Percentiles rank a stretch among this genome's conserved stretches.
Conservation (phyloP, 2,329 filamentous ascomycete genomes). For the Botrytis squamosa region DNA sequence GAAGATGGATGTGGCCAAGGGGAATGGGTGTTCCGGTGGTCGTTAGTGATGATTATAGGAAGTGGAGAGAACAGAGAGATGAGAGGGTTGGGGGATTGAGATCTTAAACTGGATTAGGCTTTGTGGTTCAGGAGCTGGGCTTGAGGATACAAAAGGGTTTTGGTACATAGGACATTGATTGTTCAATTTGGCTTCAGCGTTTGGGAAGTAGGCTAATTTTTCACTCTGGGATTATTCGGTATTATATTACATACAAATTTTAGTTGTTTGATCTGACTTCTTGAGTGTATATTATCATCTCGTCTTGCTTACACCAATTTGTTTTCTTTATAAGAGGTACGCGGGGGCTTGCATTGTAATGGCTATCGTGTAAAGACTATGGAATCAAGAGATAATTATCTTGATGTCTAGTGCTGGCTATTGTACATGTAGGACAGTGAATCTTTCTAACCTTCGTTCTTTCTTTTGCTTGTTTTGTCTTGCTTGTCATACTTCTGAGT, state of each 20-base stretch:
- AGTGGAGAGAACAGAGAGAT: conserved; percentile 14
- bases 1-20: conserved; percentile 10
- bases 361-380: too few species aligned
- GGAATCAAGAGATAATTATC: too few species aligned
- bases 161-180: not conserved
- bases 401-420: not conserved
- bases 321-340: not conserved
- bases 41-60: conserved; percentile 10
- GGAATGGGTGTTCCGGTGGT: not conserved
- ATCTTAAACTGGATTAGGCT: accelerated
- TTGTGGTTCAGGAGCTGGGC: not conserved
- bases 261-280: not conserved
- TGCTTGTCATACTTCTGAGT: not conserved
- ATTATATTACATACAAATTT: not conserved
- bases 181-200: not conserved
- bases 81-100: not conserved
- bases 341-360: too few species aligned
- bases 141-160: not conserved
- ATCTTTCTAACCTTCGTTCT: too few species aligned
- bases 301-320: accelerated
- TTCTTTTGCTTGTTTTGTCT: not conserved
- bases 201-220: not conserved
- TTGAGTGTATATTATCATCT: not conserved
- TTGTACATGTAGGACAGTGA: too few species aligned
- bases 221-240: not conserved